Base-by-base conservation (phyloP, 2,329 filamentous ascomycete species). In the Leptosphaerulina australis region DNA sequence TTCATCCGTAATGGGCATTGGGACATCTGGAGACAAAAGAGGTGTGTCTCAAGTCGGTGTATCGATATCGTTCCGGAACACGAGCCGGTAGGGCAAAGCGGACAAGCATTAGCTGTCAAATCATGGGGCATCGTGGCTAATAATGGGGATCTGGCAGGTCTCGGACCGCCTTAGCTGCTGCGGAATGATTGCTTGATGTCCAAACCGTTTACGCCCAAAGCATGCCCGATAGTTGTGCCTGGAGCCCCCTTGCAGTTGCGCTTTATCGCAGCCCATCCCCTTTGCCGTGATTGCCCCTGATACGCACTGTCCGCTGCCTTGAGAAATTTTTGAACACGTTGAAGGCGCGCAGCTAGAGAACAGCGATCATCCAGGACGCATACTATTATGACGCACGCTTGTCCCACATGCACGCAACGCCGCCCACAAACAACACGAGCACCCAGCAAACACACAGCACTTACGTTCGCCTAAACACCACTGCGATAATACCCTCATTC, bases 1-100 rank as follows among this genome's bases (percentile, higher is more conserved):
- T 51, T 76, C 70, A 59, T 77, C 75, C 30, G 73, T 75, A 39
- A 70, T 41, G 46, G 71, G 63, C 73, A 76, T 76, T 47, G 55
- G 55, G 47, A 33, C 53, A 45, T 36, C 45, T 36, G 41, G 48
- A 41, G 41, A 46, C 31, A 36, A 43, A 40, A 46, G 41, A 51
- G 21, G 36, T 40, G 21, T 37, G 48, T 51, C 46, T 51, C 48
- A 51, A 28, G 43, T 37, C 3, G 7, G 18, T 31, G 31, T 46
- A 46, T 46, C 48, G 48, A 46, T 51, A 41, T 40, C 30, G 43
- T 40, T 46, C 43, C 41, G 48, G 41, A 46, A 46, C 48, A 36
- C 48, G 37, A 46, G 28, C 48, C 48, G 48, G 43, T 43, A 46
- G 41, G 48, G 48, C 48, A 37, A 33, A 22, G 18, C 15, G 17